Percentiles rank a stretch among this genome's conserved stretches.
Conservation (phyloP, 176 grass and related monocot genomes). For the Pontederia crassipes region DNA sequence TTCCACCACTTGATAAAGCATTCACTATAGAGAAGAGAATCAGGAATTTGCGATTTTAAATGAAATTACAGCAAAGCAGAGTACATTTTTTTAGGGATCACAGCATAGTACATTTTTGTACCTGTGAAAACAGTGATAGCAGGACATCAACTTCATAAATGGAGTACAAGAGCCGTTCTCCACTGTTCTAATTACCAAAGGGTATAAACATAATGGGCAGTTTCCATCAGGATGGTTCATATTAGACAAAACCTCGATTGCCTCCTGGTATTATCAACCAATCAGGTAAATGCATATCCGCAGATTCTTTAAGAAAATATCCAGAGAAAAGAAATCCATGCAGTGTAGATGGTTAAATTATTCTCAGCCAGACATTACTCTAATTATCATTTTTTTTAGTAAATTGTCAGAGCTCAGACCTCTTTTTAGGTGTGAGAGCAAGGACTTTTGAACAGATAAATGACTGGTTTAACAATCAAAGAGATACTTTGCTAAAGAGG, state of each 20-base stretch:
- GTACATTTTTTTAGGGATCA: neutral
- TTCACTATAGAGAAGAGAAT: conserved; percentile 38
- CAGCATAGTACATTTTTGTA: conserved; percentile 12
- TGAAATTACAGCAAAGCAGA: conserved; percentile 4
- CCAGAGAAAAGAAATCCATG: too few species aligned
- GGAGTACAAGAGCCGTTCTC: conserved; percentile 34
- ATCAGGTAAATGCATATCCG: conserved; percentile 10
- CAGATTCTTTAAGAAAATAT: too few species aligned
- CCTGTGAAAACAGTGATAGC: conserved; percentile 97
- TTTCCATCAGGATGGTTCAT: conserved; percentile 98
- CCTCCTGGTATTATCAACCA: conserved; percentile 50
- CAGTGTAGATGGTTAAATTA: too few species aligned
- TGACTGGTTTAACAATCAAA: too few species aligned
- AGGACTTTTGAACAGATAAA: too few species aligned
- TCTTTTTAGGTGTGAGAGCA: too few species aligned
- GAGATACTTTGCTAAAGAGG: too few species aligned
- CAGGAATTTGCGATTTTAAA: neutral
- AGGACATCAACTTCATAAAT: conserved; percentile 99
- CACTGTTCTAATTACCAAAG: conserved; percentile 43
- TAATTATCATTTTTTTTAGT: too few species aligned
- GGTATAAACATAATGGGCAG: conserved; percentile 86
- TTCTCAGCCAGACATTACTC: too few species aligned
- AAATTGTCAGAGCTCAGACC: too few species aligned
- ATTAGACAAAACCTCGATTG: conserved; percentile 65
- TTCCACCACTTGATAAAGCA: conserved; percentile 85